Percentiles rank a stretch among this genome's conserved stretches.
phyloP scores from a whole-genome alignment of 495 filamentous ascomycete species.

The Astrothelium macrocarpum region DNA sequence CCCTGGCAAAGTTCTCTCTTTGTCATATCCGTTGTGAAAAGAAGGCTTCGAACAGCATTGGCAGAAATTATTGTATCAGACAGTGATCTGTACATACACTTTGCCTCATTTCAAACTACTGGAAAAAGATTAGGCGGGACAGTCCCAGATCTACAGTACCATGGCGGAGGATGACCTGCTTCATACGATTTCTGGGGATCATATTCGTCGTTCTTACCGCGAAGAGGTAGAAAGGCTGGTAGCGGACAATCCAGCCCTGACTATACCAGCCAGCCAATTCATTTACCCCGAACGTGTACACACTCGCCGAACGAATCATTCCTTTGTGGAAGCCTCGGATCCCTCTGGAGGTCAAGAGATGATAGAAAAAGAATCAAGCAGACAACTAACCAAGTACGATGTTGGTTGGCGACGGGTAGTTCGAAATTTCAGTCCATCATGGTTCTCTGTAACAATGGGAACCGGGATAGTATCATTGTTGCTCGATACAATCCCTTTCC shows the following conservation, averaged over 20 bases:
- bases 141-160: no score
- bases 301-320: neutral
- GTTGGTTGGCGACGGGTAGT: conserved; percentile 29
- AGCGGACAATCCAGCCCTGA: conserved; percentile 22
- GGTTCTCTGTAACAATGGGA: conserved; percentile 34
- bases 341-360: neutral
- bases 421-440: conserved; percentile 30
- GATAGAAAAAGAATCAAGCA: neutral
- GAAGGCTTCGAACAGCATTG: no score
- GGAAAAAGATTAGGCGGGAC: no score
- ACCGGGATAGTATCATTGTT: conserved; percentile 30
- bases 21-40: no score
- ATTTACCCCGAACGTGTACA: conserved; percentile 7
- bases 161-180: neutral
- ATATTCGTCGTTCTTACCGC: no score
- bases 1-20: no score
- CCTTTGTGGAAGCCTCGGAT: neutral
- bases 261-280: conserved; percentile 12
- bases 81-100: no score
- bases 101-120: no score
- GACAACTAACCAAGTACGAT: conserved; percentile 20
- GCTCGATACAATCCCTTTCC: conserved; percentile 27
- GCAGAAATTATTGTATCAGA: no score
- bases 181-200: no score
- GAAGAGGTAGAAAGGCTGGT: no score